A percentile compares a stretch with the other conserved stretches of the same genome.
Evolutionary conservation across 2,329 filamentous ascomycete species (phyloP).

Genomic region (Kalmusia sp.): DNA sequence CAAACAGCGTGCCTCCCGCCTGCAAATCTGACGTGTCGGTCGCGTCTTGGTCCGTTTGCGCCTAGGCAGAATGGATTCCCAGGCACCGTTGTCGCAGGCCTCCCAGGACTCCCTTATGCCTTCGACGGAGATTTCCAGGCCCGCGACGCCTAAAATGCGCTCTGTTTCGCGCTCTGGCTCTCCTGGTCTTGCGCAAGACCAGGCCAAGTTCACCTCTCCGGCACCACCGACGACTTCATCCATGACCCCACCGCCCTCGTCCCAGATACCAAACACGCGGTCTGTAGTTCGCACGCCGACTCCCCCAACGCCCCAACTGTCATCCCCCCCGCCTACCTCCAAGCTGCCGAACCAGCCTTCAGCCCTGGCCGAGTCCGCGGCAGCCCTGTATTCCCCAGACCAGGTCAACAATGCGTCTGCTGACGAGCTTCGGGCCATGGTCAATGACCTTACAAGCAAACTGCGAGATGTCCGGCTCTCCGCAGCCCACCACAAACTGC

Average conservation of each 20-base stretch:
- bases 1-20: slow-evolving; percentile 19
- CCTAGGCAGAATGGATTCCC: slow-evolving; percentile 39
- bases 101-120: slow-evolving; percentile 40
- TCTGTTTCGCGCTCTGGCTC: slow-evolving; percentile 30
- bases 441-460: slow-evolving; percentile 59
- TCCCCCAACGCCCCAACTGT: slow-evolving; percentile 57
- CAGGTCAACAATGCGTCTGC: slow-evolving; percentile 61
- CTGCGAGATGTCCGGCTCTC: slow-evolving; percentile 78
- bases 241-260: slow-evolving; percentile 71
- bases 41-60: slow-evolving; percentile 25
- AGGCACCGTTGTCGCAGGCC: slow-evolving; percentile 30
- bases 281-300: slow-evolving; percentile 56
- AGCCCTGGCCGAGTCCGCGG: slow-evolving; percentile 36
- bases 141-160: slow-evolving; percentile 31
- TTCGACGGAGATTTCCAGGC: slow-evolving; percentile 37
- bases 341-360: slow-evolving; percentile 36
- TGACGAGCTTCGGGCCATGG: slow-evolving; percentile 61
- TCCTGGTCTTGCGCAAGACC: slow-evolving; percentile 22
- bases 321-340: slow-evolving; percentile 56
- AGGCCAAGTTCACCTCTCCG: slow-evolving; percentile 45
- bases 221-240: slow-evolving; percentile 56
- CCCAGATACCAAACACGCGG: slow-evolving; percentile 58
- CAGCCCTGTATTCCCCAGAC: slow-evolving; percentile 55
- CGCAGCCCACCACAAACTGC: slow-evolving; percentile 87
- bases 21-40: slow-evolving; percentile 36